A percentile compares a stretch with the other conserved stretches of the same genome.
Evolutionary conservation across 2,329 filamentous ascomycete genomes (phyloP).

Genomic region (Exserohilum turcica): DNA sequence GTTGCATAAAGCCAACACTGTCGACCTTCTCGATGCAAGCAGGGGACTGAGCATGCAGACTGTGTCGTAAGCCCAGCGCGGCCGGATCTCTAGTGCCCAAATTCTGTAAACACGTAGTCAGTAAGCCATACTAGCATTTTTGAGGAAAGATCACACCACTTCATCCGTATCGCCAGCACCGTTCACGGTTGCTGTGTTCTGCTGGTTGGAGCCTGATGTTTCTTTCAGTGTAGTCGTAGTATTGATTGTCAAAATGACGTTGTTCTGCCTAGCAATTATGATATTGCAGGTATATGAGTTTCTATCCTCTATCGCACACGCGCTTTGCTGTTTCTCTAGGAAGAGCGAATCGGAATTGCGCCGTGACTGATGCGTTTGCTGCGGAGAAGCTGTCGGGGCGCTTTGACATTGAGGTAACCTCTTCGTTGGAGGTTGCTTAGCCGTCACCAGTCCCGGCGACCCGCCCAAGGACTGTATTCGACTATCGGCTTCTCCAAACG

Average conservation of each 20-base stretch:
- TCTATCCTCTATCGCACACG: slow-evolving; percentile 3
- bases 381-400: slow-evolving; percentile 4
- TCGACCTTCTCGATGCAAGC: slow-evolving; percentile 4
- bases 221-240: slow-evolving; percentile 7
- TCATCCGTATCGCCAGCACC: slow-evolving; percentile 7
- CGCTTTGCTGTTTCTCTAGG: slow-evolving; percentile 3
- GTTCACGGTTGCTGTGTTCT: slow-evolving; percentile 3
- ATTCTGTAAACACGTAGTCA: slow-evolving; percentile 6
- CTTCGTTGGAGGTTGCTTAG: background rate
- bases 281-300: slow-evolving; percentile 3
- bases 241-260: slow-evolving; percentile 1
- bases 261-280: slow-evolving; percentile 4
- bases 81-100: slow-evolving; percentile 2
- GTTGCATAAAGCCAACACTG: slow-evolving; percentile 2
- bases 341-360: slow-evolving; percentile 6
- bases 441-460: slow-evolving; percentile 2
- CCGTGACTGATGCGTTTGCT: slow-evolving; percentile 5
- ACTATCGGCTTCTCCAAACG: slow-evolving; percentile 2
- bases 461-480: slow-evolving; percentile 1
- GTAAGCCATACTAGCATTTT: slow-evolving; percentile 8
- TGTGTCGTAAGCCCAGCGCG: slow-evolving; percentile 2
- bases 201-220: slow-evolving; percentile 5
- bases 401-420: slow-evolving; percentile 1
- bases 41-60: slow-evolving; percentile 2
- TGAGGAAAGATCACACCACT: slow-evolving; percentile 4